Percentiles rank a stretch among this genome's conserved stretches.
These are phyloP conservation scores for Apiotrichum veenhuisii DNA, from an alignment of 1,284 basidiomycete species.

Conservation along the genomic window DNA sequence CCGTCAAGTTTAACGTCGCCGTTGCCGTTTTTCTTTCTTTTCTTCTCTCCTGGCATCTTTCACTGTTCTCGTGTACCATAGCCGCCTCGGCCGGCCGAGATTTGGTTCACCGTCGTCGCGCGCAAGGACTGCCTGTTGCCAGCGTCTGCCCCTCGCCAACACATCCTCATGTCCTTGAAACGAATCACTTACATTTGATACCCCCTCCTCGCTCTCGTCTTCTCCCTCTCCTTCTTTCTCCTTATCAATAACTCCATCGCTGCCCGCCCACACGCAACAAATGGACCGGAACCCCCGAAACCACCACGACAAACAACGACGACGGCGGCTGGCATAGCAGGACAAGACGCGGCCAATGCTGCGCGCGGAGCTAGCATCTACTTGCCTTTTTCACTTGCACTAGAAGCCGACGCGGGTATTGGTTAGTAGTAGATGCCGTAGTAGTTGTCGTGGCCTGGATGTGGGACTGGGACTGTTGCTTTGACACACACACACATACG, in stretches of 20 bases:
- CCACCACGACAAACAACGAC: not conserved
- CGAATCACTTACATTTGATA: slow-evolving; percentile 12
- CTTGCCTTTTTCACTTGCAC: too few relatives aligned
- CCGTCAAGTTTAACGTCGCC: not conserved
- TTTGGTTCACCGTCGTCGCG: slow-evolving; percentile 3
- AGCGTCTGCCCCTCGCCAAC: not conserved
- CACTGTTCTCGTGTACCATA: slow-evolving; percentile 10
- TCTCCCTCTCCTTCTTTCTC: not conserved
- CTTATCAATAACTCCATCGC: not conserved
- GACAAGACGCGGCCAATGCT: not conserved
- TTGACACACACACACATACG: not conserved
- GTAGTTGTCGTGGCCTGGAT: not conserved
- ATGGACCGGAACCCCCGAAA: too few relatives aligned
- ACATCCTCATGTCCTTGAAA: slow-evolving; percentile 9
- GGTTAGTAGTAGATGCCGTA: not conserved
- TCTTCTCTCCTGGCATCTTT: slow-evolving; percentile 9
- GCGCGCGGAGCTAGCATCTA: not conserved
- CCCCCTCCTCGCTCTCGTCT: not conserved
- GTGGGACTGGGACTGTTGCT: not conserved
- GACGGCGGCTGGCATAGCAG: too few relatives aligned
- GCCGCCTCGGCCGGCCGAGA: slow-evolving; percentile 10
- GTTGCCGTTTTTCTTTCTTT: not conserved
- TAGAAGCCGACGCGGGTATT: not conserved
- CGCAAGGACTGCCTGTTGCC: not conserved
- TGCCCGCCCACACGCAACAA: not conserved